phyloP scores from a whole-genome alignment of 2,329 filamentous ascomycete genomes.

The Herpotrichia juniperi region DNA sequence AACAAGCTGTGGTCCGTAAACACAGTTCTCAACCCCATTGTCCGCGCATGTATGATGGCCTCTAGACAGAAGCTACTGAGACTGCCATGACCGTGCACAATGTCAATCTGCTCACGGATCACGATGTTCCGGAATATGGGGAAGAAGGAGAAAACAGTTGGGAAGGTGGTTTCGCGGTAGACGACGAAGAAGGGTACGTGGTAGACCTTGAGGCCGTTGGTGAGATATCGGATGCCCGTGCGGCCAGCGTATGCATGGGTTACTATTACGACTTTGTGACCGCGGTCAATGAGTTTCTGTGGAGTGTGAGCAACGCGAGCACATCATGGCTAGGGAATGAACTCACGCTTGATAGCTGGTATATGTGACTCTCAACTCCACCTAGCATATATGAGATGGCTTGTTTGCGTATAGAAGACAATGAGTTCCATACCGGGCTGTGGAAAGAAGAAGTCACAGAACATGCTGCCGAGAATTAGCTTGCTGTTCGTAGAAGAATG shows the following conservation, averaged over 20 bases:
- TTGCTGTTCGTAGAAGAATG: conserved; percentile 9
- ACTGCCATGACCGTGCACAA: conserved; percentile 96
- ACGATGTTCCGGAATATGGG: conserved; percentile 97
- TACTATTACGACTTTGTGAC: conserved; percentile 97
- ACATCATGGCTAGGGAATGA: not conserved
- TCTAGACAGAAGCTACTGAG: conserved; percentile 93
- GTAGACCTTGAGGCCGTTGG: conserved; percentile 97
- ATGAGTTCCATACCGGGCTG: conserved; percentile 69
- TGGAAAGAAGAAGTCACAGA: conserved; percentile 99
- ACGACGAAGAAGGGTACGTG: conserved; percentile 96
- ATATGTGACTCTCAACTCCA: conserved; percentile 97
- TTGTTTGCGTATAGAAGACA: not conserved
- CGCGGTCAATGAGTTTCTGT: conserved; percentile 91
- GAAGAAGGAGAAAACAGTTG: conserved; percentile 98
- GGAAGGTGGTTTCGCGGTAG: conserved; percentile 91
- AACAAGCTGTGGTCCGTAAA: conserved; percentile 98
- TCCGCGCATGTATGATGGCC: conserved; percentile 90
- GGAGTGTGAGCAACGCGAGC: conserved; percentile 14
- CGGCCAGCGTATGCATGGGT: conserved; percentile 93
- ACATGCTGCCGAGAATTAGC: conserved; percentile 68
- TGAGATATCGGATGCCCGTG: conserved; percentile 91
- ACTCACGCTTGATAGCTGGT: conserved; percentile 82
- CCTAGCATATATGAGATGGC: conserved; percentile 53
- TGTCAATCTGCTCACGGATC: conserved; percentile 91
- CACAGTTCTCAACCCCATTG: conserved; percentile 94